Base-by-base conservation (phyloP, 2,329 filamentous ascomycete species). In the Aspergillus alliaceus region DNA sequence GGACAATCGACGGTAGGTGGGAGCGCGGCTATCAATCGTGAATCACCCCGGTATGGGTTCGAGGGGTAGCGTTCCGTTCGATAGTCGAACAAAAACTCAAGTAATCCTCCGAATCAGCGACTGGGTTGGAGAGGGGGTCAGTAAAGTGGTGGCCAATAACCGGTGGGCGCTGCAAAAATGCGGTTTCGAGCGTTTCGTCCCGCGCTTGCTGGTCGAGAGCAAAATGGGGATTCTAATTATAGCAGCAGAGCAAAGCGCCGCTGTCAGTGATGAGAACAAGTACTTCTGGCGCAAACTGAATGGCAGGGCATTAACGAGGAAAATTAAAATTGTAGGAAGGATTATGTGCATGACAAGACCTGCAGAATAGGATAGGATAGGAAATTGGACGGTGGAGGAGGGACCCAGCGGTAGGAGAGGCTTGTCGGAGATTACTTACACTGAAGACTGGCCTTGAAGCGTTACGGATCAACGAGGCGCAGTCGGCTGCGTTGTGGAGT, bases 171-270 rank as follows among this genome's bases (percentile, higher is more conserved):
- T 54, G 53, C 48, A 59, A 58, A 47, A 59, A 58, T 56, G 42
- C 58, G 27, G 59, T 61, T 59, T 63, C 57, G 55, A 57, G 53
- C 37, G 54, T 54, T 58, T 48, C 46, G 54, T 59, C 56, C 59
- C 61, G 59, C 62, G 60, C 60, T 61, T 58, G 54, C 59, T 51
- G 53, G 47, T 54, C n/a, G 47, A 49, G 47, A 29, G 49, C 34
- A 46, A 63, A 54, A 53, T 59, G 58, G 55, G 58, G 60, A 61
- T 71, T 64, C 70, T 73, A 73, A 73, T 69, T 71, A 70, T 73
- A 73, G 70, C 68, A 69, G 64, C 67, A 51, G 46, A 47, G 53
- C 53, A 61, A 59, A 60, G 61, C 50, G 60, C 64, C 58, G 67
- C 57, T 64, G 66, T 68, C 62, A 67, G 64, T 66, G 64, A 68